Percentiles rank a stretch among this genome's conserved stretches.
Evolutionary conservation across 768 basidiomycete species (phyloP).

Genomic region (Holtermannia corniformis): DNA sequence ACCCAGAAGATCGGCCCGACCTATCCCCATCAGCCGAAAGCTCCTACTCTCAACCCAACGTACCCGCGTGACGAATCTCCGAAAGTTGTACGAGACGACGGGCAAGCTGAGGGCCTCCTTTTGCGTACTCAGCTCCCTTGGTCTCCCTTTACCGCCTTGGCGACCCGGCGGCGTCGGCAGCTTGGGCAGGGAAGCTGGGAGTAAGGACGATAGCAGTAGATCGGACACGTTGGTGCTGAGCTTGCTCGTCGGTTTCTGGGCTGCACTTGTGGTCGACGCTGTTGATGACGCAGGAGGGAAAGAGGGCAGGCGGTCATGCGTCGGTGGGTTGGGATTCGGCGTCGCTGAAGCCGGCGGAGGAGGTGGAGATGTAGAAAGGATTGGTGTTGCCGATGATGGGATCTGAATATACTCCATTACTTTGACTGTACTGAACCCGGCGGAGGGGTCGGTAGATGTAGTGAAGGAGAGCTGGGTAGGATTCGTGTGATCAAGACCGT

Average conservation of each 20-base stretch:
- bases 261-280: neutral
- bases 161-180: slow-evolving; percentile 7
- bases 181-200: slow-evolving; percentile 32
- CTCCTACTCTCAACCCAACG: neutral
- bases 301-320: slow-evolving; percentile 43
- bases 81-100: slow-evolving; percentile 68
- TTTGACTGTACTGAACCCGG: too few relatives aligned
- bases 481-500: too few relatives aligned
- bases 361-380: slow-evolving; percentile 14
- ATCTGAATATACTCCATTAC: slow-evolving; percentile 40
- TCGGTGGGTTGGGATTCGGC: slow-evolving; percentile 4
- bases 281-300: slow-evolving; percentile 43
- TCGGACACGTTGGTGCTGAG: slow-evolving; percentile 34
- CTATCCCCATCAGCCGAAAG: slow-evolving; percentile 10
- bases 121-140: slow-evolving; percentile 31
- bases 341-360: slow-evolving; percentile 6
- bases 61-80: slow-evolving; percentile 61
- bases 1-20: slow-evolving; percentile 78
- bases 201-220: slow-evolving; percentile 30
- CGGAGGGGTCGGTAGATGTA: too few relatives aligned
- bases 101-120: slow-evolving; percentile 59
- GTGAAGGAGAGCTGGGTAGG: too few relatives aligned
- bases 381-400: slow-evolving; percentile 41
- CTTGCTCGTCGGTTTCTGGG: neutral
- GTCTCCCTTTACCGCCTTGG: slow-evolving; percentile 9